Evolutionary conservation across 2,329 filamentous ascomycete genomes (phyloP).

Genomic region (Pestalotiopsis sp.): DNA sequence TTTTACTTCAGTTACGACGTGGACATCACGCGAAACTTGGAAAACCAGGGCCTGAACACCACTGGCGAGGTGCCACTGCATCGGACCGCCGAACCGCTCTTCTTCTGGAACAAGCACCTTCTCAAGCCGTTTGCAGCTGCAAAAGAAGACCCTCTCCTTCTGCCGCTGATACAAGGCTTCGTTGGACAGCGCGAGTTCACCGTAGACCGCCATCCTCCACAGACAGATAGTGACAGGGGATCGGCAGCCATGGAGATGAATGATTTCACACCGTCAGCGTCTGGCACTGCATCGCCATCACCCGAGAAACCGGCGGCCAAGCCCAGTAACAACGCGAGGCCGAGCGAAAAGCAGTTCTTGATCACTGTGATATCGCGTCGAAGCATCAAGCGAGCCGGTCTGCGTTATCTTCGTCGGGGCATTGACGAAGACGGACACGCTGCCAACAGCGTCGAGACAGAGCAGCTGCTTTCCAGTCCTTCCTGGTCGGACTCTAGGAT

Average conservation of each 20-base stretch:
- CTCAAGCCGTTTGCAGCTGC: conserved; percentile 71
- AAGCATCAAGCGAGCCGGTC: conserved; percentile 80
- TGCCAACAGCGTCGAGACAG: conserved; percentile 91
- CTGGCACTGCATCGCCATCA: conserved; percentile 16
- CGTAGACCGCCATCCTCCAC: conserved; percentile 62
- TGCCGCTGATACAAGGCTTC: conserved; percentile 93
- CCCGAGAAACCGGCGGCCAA: conserved; percentile 23
- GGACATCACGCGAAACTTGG: conserved; percentile 75
- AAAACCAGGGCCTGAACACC: conserved; percentile 35
- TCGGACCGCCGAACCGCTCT: conserved; percentile 72
- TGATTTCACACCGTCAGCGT: conserved; percentile 22
- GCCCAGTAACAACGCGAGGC: conserved; percentile 31
- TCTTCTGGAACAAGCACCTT: conserved; percentile 89
- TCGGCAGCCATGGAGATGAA: conserved; percentile 30
- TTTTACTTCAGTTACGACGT: conserved; percentile 97
- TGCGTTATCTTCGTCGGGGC: conserved; percentile 87
- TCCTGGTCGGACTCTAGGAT: conserved; percentile 64
- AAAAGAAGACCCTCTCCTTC: conserved; percentile 68
- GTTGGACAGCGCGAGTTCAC: conserved; percentile 83
- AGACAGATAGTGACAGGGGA: conserved; percentile 42
- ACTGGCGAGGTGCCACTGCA: conserved; percentile 61
- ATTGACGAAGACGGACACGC: conserved; percentile 86
- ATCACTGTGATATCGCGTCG: conserved; percentile 92
- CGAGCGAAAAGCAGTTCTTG: conserved; percentile 62
- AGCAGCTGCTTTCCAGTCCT: conserved; percentile 81